These are phyloP conservation scores for Pelomyxa schiedti DNA, from an alignment of 78 protist genomes.

Conservation along the genomic window DNA sequence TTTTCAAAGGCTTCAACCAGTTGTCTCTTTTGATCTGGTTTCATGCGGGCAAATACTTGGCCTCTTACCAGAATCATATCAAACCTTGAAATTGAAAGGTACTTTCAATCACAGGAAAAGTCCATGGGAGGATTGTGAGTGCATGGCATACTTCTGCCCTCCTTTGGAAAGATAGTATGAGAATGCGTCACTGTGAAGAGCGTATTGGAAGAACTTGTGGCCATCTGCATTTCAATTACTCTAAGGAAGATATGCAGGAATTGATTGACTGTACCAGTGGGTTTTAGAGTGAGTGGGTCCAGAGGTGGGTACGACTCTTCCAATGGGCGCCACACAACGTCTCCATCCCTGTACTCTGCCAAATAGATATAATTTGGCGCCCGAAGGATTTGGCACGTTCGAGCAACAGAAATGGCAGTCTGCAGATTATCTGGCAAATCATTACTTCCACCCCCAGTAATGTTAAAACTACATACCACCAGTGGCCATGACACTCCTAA, in stretches of 20 bases:
- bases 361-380: background rate
- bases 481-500: conserved; percentile 60
- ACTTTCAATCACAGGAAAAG: too few relatives aligned
- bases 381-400: conserved; percentile 46
- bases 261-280: background rate
- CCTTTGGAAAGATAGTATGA: background rate
- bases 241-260: background rate
- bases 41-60: conserved; percentile 61
- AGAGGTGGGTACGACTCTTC: background rate
- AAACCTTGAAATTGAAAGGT: too few relatives aligned
- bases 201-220: background rate
- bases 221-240: background rate
- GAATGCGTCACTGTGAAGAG: conserved; percentile 4
- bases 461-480: background rate
- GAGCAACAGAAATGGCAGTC: conserved; percentile 77
- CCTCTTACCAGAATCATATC: conserved; percentile 10
- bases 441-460: background rate
- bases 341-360: conserved; percentile 10
- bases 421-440: conserved; percentile 69
- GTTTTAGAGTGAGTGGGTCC: background rate
- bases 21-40: conserved; percentile 72
- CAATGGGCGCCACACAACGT: background rate
- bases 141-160: background rate
- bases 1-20: conserved; percentile 40
- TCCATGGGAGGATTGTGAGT: too few relatives aligned